Percentiles rank a stretch among this genome's conserved stretches.
Conservation (phyloP, 768 basidiomycete species). For the Amyloporia xantha region DNA sequence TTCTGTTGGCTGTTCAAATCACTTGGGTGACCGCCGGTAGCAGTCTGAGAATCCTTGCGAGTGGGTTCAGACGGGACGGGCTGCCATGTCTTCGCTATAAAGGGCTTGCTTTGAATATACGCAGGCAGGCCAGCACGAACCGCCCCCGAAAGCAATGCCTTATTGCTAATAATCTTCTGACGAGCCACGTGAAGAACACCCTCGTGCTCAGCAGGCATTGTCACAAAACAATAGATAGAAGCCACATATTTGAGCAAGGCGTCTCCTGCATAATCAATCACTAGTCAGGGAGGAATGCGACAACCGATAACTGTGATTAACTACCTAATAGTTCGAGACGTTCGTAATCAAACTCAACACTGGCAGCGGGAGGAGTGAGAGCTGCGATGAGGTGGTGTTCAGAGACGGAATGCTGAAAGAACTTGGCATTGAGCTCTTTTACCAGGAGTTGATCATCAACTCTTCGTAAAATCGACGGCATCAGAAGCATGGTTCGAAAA, state of each 20-base stretch:
- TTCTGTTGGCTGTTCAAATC: neutral
- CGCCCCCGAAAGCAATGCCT: slow-evolving; percentile 50
- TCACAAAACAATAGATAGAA: slow-evolving; percentile 69
- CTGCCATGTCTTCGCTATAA: slow-evolving; percentile 60
- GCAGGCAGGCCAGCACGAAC: slow-evolving; percentile 54
- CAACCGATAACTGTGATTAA: slow-evolving; percentile 10
- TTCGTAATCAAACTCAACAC: slow-evolving; percentile 73
- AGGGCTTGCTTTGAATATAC: slow-evolving; percentile 69
- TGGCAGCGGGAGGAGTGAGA: slow-evolving; percentile 62
- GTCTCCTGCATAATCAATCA: slow-evolving; percentile 46
- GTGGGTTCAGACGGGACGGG: too few relatives aligned
- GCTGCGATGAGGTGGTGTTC: slow-evolving; percentile 60
- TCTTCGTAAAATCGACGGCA: slow-evolving; percentile 69
- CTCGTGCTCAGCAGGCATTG: slow-evolving; percentile 56
- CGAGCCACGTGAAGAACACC: slow-evolving; percentile 61
- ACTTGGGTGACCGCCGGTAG: too few relatives aligned
- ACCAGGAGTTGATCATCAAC: slow-evolving; percentile 71
- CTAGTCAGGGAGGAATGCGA: neutral
- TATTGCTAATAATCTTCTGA: slow-evolving; percentile 71
- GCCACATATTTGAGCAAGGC: slow-evolving; percentile 77
- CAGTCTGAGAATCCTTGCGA: too few relatives aligned
- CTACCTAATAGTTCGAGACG: slow-evolving; percentile 77
- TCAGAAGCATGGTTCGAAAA: slow-evolving; percentile 57
- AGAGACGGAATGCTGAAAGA: slow-evolving; percentile 57
- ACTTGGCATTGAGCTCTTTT: slow-evolving; percentile 67